A percentile compares a stretch with the other conserved stretches of the same genome.
phyloP scores from a whole-genome alignment of 257 asterid species.

The Solanum commersonii region DNA sequence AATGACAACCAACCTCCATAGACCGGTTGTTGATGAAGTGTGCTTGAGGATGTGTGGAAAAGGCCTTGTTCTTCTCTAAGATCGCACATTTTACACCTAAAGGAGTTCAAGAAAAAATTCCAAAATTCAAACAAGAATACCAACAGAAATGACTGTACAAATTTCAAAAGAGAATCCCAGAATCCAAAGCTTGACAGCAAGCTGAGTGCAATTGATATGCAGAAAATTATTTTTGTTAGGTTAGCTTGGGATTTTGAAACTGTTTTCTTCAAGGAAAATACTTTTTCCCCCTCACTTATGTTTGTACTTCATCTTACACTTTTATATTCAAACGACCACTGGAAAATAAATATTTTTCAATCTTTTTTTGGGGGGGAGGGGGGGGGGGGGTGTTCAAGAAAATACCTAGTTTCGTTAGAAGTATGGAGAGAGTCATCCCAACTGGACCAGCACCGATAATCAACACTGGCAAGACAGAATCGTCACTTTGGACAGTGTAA shows the following conservation, averaged over 20 bases:
- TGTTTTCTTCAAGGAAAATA: background rate
- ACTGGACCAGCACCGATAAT: slow-evolving; percentile 98
- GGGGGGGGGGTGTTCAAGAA: background rate
- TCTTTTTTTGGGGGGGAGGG: too few relatives aligned
- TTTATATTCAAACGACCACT: too few relatives aligned
- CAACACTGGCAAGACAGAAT: slow-evolving; percentile 58
- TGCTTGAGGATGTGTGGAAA: slow-evolving; percentile 88
- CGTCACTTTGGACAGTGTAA: slow-evolving; percentile 10
- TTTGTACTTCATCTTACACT: too few relatives aligned
- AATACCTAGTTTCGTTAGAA: slow-evolving; percentile 73
- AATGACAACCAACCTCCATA: slow-evolving; percentile 64
- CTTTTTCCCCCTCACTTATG: background rate
- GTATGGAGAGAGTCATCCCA: slow-evolving; percentile 75
- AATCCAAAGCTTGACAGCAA: background rate
- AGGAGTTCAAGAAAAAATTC: background rate
- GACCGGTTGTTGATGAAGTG: slow-evolving; percentile 89
- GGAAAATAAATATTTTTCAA: too few relatives aligned
- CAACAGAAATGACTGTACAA: background rate
- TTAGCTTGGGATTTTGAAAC: background rate
- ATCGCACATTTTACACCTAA: slow-evolving; percentile 73
- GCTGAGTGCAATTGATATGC: background rate
- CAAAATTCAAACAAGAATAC: background rate
- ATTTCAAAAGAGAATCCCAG: background rate
- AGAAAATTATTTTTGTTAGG: background rate
- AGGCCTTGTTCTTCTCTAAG: slow-evolving; percentile 61